Evolutionary conservation across 306 rosid species (phyloP).

Genomic region (Cicer bijugum): DNA sequence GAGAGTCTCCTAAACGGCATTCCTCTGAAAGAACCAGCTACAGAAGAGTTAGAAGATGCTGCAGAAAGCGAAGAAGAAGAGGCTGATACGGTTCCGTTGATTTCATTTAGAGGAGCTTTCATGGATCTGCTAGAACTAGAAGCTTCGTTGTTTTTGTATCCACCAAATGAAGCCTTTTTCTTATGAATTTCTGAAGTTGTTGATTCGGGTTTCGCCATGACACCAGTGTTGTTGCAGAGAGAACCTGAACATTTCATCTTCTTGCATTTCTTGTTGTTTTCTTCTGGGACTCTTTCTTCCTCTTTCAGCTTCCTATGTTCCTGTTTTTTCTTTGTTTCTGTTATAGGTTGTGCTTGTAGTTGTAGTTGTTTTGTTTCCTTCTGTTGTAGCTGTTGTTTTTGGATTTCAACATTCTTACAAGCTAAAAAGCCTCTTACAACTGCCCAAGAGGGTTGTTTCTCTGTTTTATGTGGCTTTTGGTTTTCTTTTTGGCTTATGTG

Average conservation of each 20-base stretch:
- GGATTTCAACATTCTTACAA: slow-evolving; percentile 70
- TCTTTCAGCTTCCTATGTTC: slow-evolving; percentile 54
- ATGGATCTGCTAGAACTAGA: slow-evolving; percentile 68
- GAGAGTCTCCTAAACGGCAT: slow-evolving; percentile 93
- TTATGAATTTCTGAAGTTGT: slow-evolving; percentile 66
- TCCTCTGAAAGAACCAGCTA: slow-evolving; percentile 69
- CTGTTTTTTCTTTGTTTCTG: slow-evolving; percentile 51
- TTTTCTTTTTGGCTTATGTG: slow-evolving; percentile 56
- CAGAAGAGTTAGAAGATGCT: slow-evolving; percentile 68
- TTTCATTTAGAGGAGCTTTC: slow-evolving; percentile 70
- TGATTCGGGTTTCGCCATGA: slow-evolving; percentile 73
- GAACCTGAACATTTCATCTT: slow-evolving; percentile 94
- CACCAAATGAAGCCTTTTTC: slow-evolving; percentile 60
- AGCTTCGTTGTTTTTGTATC: slow-evolving; percentile 52
- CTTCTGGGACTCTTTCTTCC: slow-evolving; percentile 66
- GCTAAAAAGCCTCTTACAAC: slow-evolving; percentile 73
- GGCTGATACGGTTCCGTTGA: slow-evolving; percentile 60
- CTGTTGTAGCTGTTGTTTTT: slow-evolving; percentile 41
- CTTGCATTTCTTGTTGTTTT: slow-evolving; percentile 74
- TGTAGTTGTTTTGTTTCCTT: slow-evolving; percentile 47
- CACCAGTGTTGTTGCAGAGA: slow-evolving; percentile 80
- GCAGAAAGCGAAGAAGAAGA: slow-evolving; percentile 74
- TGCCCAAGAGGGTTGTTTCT: slow-evolving; percentile 78
- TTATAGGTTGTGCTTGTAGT: slow-evolving; percentile 9
- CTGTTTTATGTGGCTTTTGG: slow-evolving; percentile 59